phyloP scores from a whole-genome alignment of 208 protist genomes.

The Leishmania amazonensis region DNA sequence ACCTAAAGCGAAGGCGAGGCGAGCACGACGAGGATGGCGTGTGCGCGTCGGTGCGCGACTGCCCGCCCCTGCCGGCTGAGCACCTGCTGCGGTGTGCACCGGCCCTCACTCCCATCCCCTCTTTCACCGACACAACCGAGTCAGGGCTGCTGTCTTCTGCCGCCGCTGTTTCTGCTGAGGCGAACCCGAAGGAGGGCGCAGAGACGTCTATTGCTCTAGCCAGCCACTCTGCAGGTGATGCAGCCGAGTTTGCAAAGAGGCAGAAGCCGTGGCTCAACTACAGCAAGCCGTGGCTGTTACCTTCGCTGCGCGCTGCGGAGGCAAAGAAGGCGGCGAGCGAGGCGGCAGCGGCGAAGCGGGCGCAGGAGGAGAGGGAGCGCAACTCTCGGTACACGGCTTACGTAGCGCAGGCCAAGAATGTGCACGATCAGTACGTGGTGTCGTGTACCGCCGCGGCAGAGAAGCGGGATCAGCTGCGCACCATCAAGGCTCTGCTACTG shows the following conservation, averaged over 20 bases:
- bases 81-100: constrained; percentile 20
- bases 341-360: constrained; percentile 25
- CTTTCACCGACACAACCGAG: constrained; percentile 6
- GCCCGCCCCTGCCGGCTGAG: constrained; percentile 12
- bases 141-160: neutral
- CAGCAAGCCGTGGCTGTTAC: constrained; percentile 64
- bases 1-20: constrained; percentile 25
- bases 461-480: constrained; percentile 24
- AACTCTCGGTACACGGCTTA: constrained; percentile 37
- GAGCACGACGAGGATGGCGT: neutral
- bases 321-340: constrained; percentile 32
- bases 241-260: neutral
- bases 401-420: constrained; percentile 5
- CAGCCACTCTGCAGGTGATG: neutral
- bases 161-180: neutral
- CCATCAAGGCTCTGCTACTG: constrained; percentile 23
- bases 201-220: no score
- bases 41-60: constrained; percentile 17
- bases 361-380: constrained; percentile 19
- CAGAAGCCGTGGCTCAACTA: constrained; percentile 66
- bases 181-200: neutral
- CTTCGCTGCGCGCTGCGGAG: constrained; percentile 38
- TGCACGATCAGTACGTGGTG: constrained; percentile 32
- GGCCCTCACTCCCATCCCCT: constrained; percentile 14
- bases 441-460: constrained; percentile 18